Conservation (phyloP, 2,329 filamentous ascomycete genomes). For the Monilinia aucupariae region DNA sequence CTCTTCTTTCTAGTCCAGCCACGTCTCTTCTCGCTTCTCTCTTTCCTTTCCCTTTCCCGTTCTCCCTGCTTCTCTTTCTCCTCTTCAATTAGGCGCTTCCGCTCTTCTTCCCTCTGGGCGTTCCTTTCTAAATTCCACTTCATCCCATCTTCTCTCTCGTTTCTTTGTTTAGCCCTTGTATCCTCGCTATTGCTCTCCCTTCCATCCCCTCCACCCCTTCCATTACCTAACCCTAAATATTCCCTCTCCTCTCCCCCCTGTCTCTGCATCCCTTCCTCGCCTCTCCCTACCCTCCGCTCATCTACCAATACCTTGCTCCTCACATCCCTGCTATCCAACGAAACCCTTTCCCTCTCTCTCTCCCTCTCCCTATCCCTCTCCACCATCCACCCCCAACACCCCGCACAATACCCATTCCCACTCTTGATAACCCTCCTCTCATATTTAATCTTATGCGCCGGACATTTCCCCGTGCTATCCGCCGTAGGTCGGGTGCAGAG, state of each 20-base stretch:
- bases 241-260: neutral
- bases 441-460: neutral
- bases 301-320: too few relatives aligned
- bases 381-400: neutral
- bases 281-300: too few relatives aligned
- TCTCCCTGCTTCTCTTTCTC: too few relatives aligned
- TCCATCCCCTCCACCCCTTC: neutral
- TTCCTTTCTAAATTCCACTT: neutral
- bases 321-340: too few relatives aligned
- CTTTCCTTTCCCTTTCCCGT: too few relatives aligned
- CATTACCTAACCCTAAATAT: neutral
- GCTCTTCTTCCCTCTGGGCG: too few relatives aligned
- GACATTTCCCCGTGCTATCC: neutral
- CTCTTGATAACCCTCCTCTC: neutral
- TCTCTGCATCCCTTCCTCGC: too few relatives aligned
- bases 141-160: neutral
- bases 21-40: too few relatives aligned
- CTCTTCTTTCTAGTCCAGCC: too few relatives aligned
- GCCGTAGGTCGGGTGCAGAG: neutral
- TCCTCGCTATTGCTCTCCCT: neutral
- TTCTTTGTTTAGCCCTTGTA: neutral
- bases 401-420: slow-evolving; percentile 7
- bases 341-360: neutral
- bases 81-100: neutral
- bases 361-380: neutral